Base-by-base conservation (phyloP, 140 eudicot genomes). In the Erigeron philadelphicus region DNA sequence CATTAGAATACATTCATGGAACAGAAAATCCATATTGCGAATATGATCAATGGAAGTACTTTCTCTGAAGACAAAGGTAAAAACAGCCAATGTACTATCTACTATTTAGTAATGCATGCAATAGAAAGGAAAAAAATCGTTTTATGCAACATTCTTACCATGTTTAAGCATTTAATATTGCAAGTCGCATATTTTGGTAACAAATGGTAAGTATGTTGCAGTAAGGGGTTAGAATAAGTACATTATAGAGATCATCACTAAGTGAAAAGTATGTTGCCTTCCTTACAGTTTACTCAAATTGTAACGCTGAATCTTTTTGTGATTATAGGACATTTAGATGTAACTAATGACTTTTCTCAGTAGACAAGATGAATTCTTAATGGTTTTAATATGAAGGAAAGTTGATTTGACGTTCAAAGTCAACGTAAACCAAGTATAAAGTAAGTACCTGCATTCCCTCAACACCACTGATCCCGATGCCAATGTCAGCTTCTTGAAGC, bases 401-500 rank as follows among this genome's bases (percentile, higher is more conserved):
- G 38, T 31, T 31, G 8, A 11, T 53, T 53, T 3, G 11, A 53
- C 11, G n/a, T 53, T 17, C 49, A 48, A 41, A 19, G 43, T 15
- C 53, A 59, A 19, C 35, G 18, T 31, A 35, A 11, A 59, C 35
- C 31, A 47, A 48, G n/a, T 75, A 60, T 9, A 50, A 23, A 9
- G 23, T n/a, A 42, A 38, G 67, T 64, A 89, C 96, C 97, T 92
- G 98, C 98, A 92, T 92, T 79, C 98, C 98, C 81, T 92, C 98
- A 63, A 87, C 96, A 12, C 98, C 98, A 72, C 98, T 92, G 44
- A 92, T 92, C 52, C 98, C 98, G 68, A 92, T 78, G 12, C 98
- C 98, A 25, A 92, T 92, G 81, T 92, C 98, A 40, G 98, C 98
- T 86, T 92, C 98, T 80, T 92, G 98, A 81, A 92, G 98, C 98